Base-by-base conservation (phyloP, 805 yeast species). In the Sugiyamaella boreocaroliniensis region DNA sequence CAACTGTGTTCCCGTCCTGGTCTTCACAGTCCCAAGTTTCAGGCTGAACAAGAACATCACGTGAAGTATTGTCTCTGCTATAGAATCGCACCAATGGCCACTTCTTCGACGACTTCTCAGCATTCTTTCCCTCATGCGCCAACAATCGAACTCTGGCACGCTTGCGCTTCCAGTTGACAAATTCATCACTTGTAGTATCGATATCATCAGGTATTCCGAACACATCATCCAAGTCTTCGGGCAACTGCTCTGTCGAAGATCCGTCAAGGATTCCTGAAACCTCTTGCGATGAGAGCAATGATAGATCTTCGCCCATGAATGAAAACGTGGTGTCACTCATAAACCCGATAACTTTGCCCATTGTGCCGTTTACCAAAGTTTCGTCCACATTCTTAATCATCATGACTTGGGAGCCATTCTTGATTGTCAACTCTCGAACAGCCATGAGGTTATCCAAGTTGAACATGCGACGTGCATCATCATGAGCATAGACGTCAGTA, bases 381-480 rank as follows among this genome's bases (percentile, higher is more conserved):
- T 81, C 85, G 58, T 87, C 90, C 29, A 78, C 75, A 65, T 93
- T 93, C 61, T 86, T 88, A 58, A 93, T 70, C 76, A 88, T 82
- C 97, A 93, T 90, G 1, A 93, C 97, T 68, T 93, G 99, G 0
- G 97, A 95, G 40, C 88, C 89, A 51, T 80, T 82, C 66, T 90
- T 92, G 58, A 93, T 70, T 2, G 72, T 75, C 14, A 93, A 63
- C 6, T 60, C 64, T 53, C 77, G 75, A 26, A 84, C 86, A 45
- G 93, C 95, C 85, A 90, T 83, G 41, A 88, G 72, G 45, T 77
- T 76, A 2, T 71, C 67, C 18, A 84, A 83, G 48, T 83, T 67
- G 53, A 72, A 62, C 32, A 70, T 65, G 16, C 65, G n/a, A 53
- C 40, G 60, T 60, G 55, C 61, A 15, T 43, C 58, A 50, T 32